Base-by-base conservation (phyloP, 805 yeast genomes). In the Metschnikowia vanudenii region DNA sequence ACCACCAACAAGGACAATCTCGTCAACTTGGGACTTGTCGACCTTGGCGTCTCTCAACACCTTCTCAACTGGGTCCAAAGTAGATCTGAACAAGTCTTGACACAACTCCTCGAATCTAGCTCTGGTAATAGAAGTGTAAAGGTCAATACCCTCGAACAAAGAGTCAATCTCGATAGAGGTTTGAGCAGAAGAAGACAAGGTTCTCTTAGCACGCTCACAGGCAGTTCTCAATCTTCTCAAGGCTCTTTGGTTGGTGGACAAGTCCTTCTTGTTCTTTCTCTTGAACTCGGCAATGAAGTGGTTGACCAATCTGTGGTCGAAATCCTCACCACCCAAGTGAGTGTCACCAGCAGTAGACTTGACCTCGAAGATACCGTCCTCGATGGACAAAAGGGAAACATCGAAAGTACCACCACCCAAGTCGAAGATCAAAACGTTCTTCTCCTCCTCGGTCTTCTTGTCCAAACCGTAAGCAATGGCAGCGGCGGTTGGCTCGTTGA, bases 311-410 rank as follows among this genome's bases (percentile, higher is more conserved):
- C 89, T 82, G 77, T 79, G 82, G 74, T 89, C 97, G 61, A 89
- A 89, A 75, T 89, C 97, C 77, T 89, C 96, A 81, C 97, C 97
- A 80, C 97, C 97, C 73, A 89, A 81, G 71, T 89, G 97, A 53
- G 97, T 89, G 69, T 89, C 96, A 85, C 96, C 96, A 52, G 95
- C 89, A 53, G 96, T 72, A 51, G 77, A 60, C 68, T 72, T 72
- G 49, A 72, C 77, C 67, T 72, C 76, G 58, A 72, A 72, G 56
- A 72, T 70, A 69, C 77, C 76, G 54, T 70, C 76, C 61, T 72
- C 76, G 51, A 72, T 72, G 49, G 76, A 68, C 60, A 72, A 68
- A 50, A 72, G 63, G 43, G 77, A 72, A 43, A 72, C 76, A 70
- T 73, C 77, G 63, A 72, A 71, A 55, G 76, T 71, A 65, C 76